Evolutionary conservation across 495 filamentous ascomycete species (phyloP).

Genomic region (Margaritispora aquatica): DNA sequence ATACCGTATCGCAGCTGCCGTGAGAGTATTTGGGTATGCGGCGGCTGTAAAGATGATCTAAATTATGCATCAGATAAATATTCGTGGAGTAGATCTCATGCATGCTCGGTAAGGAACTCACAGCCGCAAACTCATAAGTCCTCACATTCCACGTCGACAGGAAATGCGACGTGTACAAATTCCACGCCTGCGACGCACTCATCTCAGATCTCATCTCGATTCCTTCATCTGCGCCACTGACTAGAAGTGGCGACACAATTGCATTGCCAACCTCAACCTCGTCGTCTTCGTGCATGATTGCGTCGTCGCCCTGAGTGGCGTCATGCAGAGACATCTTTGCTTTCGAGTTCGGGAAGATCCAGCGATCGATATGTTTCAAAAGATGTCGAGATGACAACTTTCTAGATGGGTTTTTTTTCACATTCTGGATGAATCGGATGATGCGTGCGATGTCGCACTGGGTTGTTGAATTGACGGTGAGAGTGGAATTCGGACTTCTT

Average conservation of each 20-base stretch:
- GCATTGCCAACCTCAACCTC: conserved; percentile 2
- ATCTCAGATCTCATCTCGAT: too few relatives aligned
- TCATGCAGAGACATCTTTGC: not conserved
- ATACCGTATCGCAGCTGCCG: conserved; percentile 36
- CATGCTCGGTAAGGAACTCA: conserved; percentile 18
- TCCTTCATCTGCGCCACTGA: too few relatives aligned
- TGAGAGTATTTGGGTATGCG: conserved; percentile 49
- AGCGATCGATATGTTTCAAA: too few relatives aligned
- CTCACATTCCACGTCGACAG: conserved; percentile 69
- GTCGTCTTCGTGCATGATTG: not conserved
- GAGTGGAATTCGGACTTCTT: not conserved
- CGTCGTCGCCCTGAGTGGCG: not conserved
- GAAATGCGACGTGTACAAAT: conserved; percentile 53
- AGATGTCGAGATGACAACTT: too few relatives aligned
- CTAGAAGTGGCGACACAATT: too few relatives aligned
- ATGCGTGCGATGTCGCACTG: not conserved
- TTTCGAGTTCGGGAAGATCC: not conserved
- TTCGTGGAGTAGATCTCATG: conserved; percentile 16
- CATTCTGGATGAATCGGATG: too few relatives aligned
- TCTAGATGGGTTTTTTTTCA: too few relatives aligned
- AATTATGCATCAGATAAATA: not conserved
- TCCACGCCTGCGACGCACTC: conserved; percentile 28
- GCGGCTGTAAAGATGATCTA: conserved; percentile 49
- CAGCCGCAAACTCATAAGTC: conserved; percentile 59
- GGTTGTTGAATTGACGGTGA: not conserved